A percentile compares a stretch with the other conserved stretches of the same genome.
Evolutionary conservation across 1,139 yeast species (phyloP).

Genomic region (Zygoascus hellenicus): DNA sequence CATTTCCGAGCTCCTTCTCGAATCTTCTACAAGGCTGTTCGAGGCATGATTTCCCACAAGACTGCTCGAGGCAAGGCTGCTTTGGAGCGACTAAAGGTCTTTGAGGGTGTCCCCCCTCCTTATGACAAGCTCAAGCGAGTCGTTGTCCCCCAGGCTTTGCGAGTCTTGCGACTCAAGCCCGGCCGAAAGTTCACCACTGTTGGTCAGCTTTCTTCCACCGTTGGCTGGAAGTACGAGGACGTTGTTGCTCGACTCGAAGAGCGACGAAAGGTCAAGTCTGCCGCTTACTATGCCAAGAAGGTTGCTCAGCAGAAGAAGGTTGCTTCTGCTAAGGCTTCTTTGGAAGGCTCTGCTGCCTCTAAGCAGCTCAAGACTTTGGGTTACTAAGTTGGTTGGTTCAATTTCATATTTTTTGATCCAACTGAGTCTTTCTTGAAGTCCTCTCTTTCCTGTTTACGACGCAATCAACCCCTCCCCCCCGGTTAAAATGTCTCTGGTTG

Average conservation of each 20-base stretch:
- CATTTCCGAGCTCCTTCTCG: conserved; percentile 99
- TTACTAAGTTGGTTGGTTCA: conserved; percentile 42
- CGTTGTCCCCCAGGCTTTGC: conserved; percentile 99
- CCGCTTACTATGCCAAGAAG: conserved; percentile 99
- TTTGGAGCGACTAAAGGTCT: conserved; percentile 97
- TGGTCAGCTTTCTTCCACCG: conserved; percentile 92
- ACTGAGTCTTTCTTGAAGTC: background rate
- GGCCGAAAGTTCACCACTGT: conserved; percentile 99
- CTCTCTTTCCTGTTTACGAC: background rate
- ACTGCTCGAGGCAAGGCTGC: conserved; percentile 99
- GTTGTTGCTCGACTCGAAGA: conserved; percentile 97
- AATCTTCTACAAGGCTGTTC: conserved; percentile 98
- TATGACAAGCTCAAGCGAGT: conserved; percentile 99
- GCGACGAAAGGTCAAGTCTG: conserved; percentile 98
- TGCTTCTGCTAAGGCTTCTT: conserved; percentile 75
- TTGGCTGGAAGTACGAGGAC: conserved; percentile 99
- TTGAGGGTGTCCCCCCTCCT: conserved; percentile 99
- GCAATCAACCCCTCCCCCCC: background rate
- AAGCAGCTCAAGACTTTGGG: conserved; percentile 75
- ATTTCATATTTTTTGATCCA: too few species aligned
- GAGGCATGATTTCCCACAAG: conserved; percentile 99
- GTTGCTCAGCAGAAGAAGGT: conserved; percentile 91
- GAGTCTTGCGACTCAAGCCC: conserved; percentile 98
- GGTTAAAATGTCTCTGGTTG: background rate
- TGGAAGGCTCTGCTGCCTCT: conserved; percentile 59